phyloP scores from a whole-genome alignment of 2,329 filamentous ascomycete genomes.

The Claviceps arundinis region DNA sequence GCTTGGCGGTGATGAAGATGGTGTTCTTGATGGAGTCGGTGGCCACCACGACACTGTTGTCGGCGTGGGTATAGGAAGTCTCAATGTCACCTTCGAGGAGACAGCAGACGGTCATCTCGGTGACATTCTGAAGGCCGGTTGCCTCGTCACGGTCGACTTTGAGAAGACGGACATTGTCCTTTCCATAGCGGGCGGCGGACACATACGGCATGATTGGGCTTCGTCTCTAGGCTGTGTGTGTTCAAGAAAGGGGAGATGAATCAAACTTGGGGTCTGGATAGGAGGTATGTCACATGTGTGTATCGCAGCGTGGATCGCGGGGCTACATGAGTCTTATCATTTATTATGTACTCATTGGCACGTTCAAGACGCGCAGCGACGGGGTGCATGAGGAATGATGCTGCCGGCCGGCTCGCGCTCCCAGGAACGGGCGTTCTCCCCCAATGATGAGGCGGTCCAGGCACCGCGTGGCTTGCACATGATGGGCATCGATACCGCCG shows the following conservation, averaged over 20 bases:
- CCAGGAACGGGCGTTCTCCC: not conserved
- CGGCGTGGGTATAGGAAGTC: constrained; percentile 75
- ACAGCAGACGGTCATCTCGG: constrained; percentile 89
- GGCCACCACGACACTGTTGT: constrained; percentile 90
- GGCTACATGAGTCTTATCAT: not conserved
- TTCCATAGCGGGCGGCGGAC: constrained; percentile 63
- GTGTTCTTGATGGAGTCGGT: constrained; percentile 99
- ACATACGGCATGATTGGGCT: constrained; percentile 36
- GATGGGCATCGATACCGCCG: constrained; percentile 15
- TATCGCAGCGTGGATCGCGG: not conserved
- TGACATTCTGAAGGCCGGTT: constrained; percentile 69
- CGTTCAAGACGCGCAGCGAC: too few relatives aligned
- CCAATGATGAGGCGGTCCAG: not conserved
- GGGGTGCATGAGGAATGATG: not conserved
- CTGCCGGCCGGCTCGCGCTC: not conserved
- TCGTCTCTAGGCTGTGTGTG: not conserved
- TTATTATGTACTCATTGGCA: not conserved
- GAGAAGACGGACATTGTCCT: constrained; percentile 97
- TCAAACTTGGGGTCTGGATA: too few relatives aligned
- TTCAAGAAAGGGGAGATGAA: too few relatives aligned
- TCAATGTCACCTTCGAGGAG: constrained; percentile 90
- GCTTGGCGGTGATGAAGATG: constrained; percentile 87
- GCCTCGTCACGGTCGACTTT: constrained; percentile 76
- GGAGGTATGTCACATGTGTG: not conserved
- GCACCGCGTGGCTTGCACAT: not conserved